Evolutionary conservation across 495 filamentous ascomycete genomes (phyloP).

Genomic region (Schizothecium vesticola): DNA sequence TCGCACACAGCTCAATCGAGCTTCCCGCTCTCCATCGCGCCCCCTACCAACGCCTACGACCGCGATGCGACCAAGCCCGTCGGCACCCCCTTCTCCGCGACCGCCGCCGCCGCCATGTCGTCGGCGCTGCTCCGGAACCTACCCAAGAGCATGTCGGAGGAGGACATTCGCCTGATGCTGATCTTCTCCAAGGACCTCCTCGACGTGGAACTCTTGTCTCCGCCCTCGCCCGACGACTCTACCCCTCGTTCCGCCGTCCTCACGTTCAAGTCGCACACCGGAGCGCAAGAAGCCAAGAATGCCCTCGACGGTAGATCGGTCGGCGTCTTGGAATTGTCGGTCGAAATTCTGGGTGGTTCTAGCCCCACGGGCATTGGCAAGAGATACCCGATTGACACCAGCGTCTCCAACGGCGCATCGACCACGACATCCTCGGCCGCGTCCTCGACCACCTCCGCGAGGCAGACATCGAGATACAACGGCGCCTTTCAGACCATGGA

Average conservation of each 20-base stretch:
- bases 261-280: slow-evolving; percentile 62
- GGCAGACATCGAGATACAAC: slow-evolving; percentile 73
- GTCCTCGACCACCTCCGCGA: slow-evolving; percentile 52
- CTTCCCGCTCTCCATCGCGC: slow-evolving; percentile 37
- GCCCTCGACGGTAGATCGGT: slow-evolving; percentile 78
- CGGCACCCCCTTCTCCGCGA: slow-evolving; percentile 48
- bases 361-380: slow-evolving; percentile 36
- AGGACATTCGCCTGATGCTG: slow-evolving; percentile 73
- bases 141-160: slow-evolving; percentile 64
- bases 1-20: slow-evolving; percentile 24
- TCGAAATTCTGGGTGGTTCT: slow-evolving; percentile 56
- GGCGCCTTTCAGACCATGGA: slow-evolving; percentile 70
- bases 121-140: slow-evolving; percentile 65
- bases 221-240: slow-evolving; percentile 62
- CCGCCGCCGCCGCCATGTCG: slow-evolving; percentile 28
- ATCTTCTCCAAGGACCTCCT: slow-evolving; percentile 80
- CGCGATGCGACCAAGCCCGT: slow-evolving; percentile 45
- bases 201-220: slow-evolving; percentile 63
- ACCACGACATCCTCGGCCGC: slow-evolving; percentile 39
- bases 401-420: slow-evolving; percentile 22
- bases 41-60: slow-evolving; percentile 30
- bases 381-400: slow-evolving; percentile 34
- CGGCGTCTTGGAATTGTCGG: slow-evolving; percentile 71
- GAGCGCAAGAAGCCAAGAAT: slow-evolving; percentile 70
- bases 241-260: slow-evolving; percentile 70